phyloP scores from a whole-genome alignment of 371 early-diverging fungal genomes.

The Mortierella sp. region DNA sequence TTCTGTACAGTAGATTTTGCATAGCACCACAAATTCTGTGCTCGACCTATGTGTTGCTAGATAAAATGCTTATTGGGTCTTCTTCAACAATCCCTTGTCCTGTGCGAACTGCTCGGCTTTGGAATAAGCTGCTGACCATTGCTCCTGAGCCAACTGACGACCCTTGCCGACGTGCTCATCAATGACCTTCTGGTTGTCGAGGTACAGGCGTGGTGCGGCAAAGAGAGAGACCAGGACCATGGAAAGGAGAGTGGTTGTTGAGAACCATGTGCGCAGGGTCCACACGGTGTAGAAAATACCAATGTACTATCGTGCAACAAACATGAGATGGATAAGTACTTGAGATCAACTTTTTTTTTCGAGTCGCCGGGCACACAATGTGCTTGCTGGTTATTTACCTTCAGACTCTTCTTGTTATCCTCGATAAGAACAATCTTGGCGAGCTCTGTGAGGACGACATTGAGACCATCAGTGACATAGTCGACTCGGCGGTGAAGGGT shows the following conservation, averaged over 20 bases:
- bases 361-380: too few species aligned
- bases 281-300: slow-evolving; percentile 61
- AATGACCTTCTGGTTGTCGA: slow-evolving; percentile 61
- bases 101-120: slow-evolving; percentile 35
- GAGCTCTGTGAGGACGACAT: slow-evolving; percentile 58
- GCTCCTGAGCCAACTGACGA: slow-evolving; percentile 24
- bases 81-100: slow-evolving; percentile 35
- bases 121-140: slow-evolving; percentile 19
- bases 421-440: slow-evolving; percentile 64
- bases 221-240: slow-evolving; percentile 60
- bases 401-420: slow-evolving; percentile 59
- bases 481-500: slow-evolving; percentile 48
- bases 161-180: slow-evolving; percentile 54
- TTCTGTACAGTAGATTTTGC: too few species aligned
- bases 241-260: slow-evolving; percentile 62
- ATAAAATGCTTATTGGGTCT: slow-evolving; percentile 23
- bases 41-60: too few species aligned
- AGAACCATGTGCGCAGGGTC: slow-evolving; percentile 66
- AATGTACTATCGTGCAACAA: slow-evolving; percentile 42
- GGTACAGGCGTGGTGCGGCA: slow-evolving; percentile 61
- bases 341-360: not conserved
- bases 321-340: not conserved
- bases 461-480: slow-evolving; percentile 57
- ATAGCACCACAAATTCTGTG: too few species aligned
- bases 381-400: slow-evolving; percentile 6